phyloP scores from a whole-genome alignment of 176 grass and related monocot species.

The Olyra latifolia region DNA sequence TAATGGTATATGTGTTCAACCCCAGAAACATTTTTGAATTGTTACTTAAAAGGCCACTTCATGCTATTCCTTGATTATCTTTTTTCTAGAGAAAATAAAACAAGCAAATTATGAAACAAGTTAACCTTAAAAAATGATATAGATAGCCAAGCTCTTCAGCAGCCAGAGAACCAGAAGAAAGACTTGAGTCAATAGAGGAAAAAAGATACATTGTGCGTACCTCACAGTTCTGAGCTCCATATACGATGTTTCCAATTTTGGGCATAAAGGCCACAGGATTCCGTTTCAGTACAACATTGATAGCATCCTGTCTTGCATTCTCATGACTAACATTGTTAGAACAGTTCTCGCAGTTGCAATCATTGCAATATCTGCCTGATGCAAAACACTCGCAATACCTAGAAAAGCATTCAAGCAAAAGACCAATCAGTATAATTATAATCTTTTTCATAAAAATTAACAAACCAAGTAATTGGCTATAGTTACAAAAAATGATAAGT shows the following conservation, averaged over 20 bases:
- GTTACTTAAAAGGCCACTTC: neutral
- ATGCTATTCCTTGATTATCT: neutral
- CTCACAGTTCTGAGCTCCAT: neutral
- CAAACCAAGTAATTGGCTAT: neutral
- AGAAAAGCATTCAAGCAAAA: conserved; percentile 20
- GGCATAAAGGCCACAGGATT: conserved; percentile 41
- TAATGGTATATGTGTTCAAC: neutral
- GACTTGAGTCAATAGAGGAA: neutral
- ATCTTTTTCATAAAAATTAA: neutral
- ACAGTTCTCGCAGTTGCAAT: conserved; percentile 48
- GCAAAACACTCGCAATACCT: conserved; percentile 58
- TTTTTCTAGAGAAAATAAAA: neutral
- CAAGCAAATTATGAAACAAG: neutral
- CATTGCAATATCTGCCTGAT: conserved; percentile 39
- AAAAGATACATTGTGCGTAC: neutral
- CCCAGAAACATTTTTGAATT: neutral
- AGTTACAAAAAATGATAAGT: neutral
- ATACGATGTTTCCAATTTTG: conserved; percentile 29
- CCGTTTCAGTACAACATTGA: conserved; percentile 34
- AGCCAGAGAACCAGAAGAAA: neutral
- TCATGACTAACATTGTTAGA: conserved; percentile 39
- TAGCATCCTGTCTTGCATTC: conserved; percentile 35
- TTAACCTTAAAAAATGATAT: neutral
- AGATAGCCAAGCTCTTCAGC: neutral
- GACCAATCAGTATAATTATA: neutral